Base-by-base conservation (phyloP, 1,139 yeast species). In the Yamadazyma conglobata region DNA sequence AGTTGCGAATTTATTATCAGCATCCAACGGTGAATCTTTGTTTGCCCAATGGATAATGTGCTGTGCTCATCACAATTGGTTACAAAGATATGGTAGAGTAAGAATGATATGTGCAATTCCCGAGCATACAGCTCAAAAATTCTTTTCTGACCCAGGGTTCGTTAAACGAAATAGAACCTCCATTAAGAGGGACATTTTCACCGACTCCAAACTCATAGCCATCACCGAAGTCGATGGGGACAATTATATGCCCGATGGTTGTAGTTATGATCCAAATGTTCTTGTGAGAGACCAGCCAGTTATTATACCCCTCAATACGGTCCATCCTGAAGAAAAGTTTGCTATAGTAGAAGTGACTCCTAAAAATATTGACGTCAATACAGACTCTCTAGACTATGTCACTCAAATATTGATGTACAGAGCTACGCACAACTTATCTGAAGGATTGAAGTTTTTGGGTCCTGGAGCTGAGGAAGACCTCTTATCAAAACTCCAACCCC, bases 401-500 rank as follows among this genome's bases (percentile, higher is more conserved):
- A 67, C 80, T 13, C 81, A 80, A 45, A 73, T 76, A 42, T 54
- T 89, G 25, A 73, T 81, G 65, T 69, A 78, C 27, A 59, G 72
- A 26, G 63, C 73, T 11, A 65, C 38, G 4, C 37, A 33, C 2
- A 38, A 44, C 3, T 48, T 87, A 5, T 26, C 37, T 3, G 77
- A 75, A 5, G 64, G 73, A 2, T 46, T 84, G 3, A 60, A 65
- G 10, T 64, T 72, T 11, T 56, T 89, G 10, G 95, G 95, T 0
- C 89, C 95, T 1, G 96, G 96, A 1, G 95, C 93, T 0, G 70
- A 58, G 5, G 83, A 77, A n/a, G 78, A 79, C 39, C 67, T 79
- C 33, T 39, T 42, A 0, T 59, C 61, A 2, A 22, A 33, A 16
- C 27, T 44, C 6, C 10, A 13, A 6, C 52, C 58, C 10, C 22